Percentiles rank a stretch among this genome's conserved stretches.
phyloP scores from a whole-genome alignment of 371 early-diverging fungal genomes.

The Mortierella sp. region DNA sequence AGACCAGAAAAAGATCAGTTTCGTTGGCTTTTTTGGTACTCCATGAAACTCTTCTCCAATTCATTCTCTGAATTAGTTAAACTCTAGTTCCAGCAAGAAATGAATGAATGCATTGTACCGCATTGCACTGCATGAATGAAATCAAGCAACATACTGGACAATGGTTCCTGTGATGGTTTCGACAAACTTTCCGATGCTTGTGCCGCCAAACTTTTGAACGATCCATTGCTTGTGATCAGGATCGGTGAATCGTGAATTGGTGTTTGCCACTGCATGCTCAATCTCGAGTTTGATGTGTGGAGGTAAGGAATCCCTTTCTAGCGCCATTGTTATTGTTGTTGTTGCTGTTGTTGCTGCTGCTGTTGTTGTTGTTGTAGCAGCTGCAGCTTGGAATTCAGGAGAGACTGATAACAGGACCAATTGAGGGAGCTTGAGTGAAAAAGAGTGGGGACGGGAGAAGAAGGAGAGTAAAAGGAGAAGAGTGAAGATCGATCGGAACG shows the following conservation, averaged over 20 bases:
- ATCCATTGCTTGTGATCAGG: constrained; percentile 64
- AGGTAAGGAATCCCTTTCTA: constrained; percentile 12
- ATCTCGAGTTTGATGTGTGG: constrained; percentile 33
- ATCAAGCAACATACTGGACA: constrained; percentile 60
- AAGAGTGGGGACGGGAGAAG: neutral
- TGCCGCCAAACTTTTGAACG: constrained; percentile 92
- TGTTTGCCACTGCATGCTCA: constrained; percentile 7
- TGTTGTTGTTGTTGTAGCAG: no score
- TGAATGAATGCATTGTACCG: constrained; percentile 77
- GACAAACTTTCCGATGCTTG: constrained; percentile 87
- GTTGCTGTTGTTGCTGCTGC: neutral
- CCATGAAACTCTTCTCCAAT: no score
- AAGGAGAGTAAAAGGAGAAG: neutral
- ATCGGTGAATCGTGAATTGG: no score
- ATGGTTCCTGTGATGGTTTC: constrained; percentile 71
- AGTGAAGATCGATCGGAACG: neutral
- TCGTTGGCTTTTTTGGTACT: neutral
- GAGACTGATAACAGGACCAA: no score
- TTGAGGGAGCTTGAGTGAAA: no score
- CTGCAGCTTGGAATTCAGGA: no score
- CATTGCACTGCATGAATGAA: no score
- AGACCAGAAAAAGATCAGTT: no score
- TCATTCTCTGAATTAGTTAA: constrained; percentile 19
- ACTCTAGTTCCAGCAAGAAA: constrained; percentile 94
- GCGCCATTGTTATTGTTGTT: neutral